Base-by-base conservation (phyloP, 164 flowering plant species). In the Vitis riparia region DNA sequence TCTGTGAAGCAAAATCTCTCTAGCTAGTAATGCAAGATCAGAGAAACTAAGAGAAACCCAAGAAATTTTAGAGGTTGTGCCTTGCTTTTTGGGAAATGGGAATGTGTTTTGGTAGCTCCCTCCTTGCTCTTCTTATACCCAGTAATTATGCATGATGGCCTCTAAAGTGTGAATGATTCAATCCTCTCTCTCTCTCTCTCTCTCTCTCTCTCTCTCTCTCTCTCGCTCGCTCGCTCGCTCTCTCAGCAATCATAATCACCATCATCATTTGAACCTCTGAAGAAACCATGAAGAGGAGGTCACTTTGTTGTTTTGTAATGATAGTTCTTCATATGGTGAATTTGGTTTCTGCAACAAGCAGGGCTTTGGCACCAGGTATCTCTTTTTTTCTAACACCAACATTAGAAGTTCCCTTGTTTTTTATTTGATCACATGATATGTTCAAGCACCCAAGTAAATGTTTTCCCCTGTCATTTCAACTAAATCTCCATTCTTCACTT, bases 281-380 rank as follows among this genome's bases (percentile, higher is more conserved):
- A 52, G 64, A 50, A 61, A 77, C 6, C 44, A 37, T 61, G 81
- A 81, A 67, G 56, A 30, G 69, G 55, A 62, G 63, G 27, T 14
- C 44, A 37, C 44, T 62, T 2, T 62, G 30, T 37, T 80, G 77
- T 65, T 59, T 76, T 55, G 47, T 73, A 12, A 47, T 78, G 9
- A 29, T 82, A 52, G 68, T 68, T 63, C 63, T 80, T 71, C 84
- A 82, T 55, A 68, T 75, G 8, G 61, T 84, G 59, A 65, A 78
- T 68, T 80, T 68, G 79, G 82, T 63, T 62, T 71, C 76, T 69
- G 84, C 78, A 66, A 75, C 82, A 15, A 74, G 82, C 74, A 82
- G 87, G 62, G 68, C 76, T 68, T 74, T 81, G 27, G 59, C 74
- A 12, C 58, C 73, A 30, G 65, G 74, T 75, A 49, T 75, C 78